These are phyloP conservation scores for Termitomyces sp. DNA, from an alignment of 768 basidiomycete genomes.

Conservation along the genomic window DNA sequence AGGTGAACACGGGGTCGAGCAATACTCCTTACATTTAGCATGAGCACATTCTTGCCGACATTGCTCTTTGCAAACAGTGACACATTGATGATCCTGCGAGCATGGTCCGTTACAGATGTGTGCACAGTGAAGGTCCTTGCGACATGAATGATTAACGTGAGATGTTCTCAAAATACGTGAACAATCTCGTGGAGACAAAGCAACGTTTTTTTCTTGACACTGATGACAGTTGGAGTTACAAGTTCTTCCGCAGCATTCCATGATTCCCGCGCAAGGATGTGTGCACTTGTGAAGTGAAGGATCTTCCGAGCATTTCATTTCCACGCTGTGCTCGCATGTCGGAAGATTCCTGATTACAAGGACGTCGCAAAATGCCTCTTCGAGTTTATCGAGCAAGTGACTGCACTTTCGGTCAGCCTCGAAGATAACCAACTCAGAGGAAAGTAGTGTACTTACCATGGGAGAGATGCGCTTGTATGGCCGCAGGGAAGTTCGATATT, in stretches of 20 bases:
- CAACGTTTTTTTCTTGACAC: constrained; percentile 34
- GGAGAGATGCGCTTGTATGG: constrained; percentile 35
- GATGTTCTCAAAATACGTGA: constrained; percentile 19
- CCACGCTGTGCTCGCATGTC: constrained; percentile 46
- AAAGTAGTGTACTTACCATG: constrained; percentile 38
- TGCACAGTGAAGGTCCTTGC: constrained; percentile 46
- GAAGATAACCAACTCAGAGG: neutral
- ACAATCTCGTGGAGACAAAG: neutral
- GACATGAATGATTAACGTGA: constrained; percentile 45
- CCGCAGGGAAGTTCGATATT: constrained; percentile 53
- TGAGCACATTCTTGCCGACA: constrained; percentile 56
- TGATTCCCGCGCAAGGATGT: constrained; percentile 32
- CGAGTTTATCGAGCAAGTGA: constrained; percentile 37
- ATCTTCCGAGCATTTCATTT: constrained; percentile 42
- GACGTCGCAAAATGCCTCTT: constrained; percentile 34
- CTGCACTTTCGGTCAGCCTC: constrained; percentile 23
- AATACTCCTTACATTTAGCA: constrained; percentile 38
- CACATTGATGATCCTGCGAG: constrained; percentile 43
- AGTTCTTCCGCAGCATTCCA: constrained; percentile 46
- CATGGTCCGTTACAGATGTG: constrained; percentile 48
- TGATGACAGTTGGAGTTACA: constrained; percentile 44
- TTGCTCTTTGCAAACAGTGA: constrained; percentile 32
- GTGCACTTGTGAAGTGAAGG: constrained; percentile 32
- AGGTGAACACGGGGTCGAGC: constrained; percentile 51
- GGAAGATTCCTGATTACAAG: constrained; percentile 39